phyloP scores from a whole-genome alignment of 1,284 basidiomycete genomes.

The Singerocomus inundabilis region DNA sequence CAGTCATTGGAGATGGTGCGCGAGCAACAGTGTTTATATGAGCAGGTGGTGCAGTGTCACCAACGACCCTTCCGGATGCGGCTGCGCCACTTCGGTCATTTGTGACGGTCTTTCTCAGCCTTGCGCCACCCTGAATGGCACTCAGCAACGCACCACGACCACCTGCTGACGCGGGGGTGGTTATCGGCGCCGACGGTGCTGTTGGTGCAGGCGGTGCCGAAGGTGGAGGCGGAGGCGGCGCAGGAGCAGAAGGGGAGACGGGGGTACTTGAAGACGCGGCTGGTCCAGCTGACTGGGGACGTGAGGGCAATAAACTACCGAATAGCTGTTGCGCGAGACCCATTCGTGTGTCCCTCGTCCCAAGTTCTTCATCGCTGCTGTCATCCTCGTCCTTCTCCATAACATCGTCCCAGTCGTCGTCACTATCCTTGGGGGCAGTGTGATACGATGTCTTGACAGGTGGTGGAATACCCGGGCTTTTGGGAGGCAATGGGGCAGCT shows the following conservation, averaged over 20 bases:
- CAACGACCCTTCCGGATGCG: slow-evolving; percentile 76
- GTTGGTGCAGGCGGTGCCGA: slow-evolving; percentile 33
- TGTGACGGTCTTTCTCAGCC: slow-evolving; percentile 77
- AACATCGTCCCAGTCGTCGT: slow-evolving; percentile 85
- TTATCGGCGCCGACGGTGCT: slow-evolving; percentile 28
- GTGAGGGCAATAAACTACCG: slow-evolving; percentile 56
- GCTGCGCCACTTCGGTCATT: slow-evolving; percentile 78
- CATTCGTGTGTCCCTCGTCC: slow-evolving; percentile 62
- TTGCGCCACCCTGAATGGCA: slow-evolving; percentile 81
- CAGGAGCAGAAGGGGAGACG: slow-evolving; percentile 31
- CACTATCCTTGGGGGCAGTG: slow-evolving; percentile 57
- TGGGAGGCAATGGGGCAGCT: slow-evolving; percentile 34
- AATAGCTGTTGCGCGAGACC: slow-evolving; percentile 81
- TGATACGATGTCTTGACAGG: slow-evolving; percentile 56
- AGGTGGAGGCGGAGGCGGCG: slow-evolving; percentile 38
- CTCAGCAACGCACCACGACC: slow-evolving; percentile 72
- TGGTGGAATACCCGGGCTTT: slow-evolving; percentile 43
- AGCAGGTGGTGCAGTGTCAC: slow-evolving; percentile 68
- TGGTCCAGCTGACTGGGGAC: slow-evolving; percentile 44
- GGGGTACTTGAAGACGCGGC: slow-evolving; percentile 19
- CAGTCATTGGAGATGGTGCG: slow-evolving; percentile 32
- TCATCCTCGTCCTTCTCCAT: slow-evolving; percentile 72
- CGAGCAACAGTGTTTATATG: slow-evolving; percentile 60
- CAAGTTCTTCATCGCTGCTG: slow-evolving; percentile 79
- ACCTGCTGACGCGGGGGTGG: slow-evolving; percentile 39